Base-by-base conservation (phyloP, 2,329 filamentous ascomycete species). In the Colletotrichum sp. region DNA sequence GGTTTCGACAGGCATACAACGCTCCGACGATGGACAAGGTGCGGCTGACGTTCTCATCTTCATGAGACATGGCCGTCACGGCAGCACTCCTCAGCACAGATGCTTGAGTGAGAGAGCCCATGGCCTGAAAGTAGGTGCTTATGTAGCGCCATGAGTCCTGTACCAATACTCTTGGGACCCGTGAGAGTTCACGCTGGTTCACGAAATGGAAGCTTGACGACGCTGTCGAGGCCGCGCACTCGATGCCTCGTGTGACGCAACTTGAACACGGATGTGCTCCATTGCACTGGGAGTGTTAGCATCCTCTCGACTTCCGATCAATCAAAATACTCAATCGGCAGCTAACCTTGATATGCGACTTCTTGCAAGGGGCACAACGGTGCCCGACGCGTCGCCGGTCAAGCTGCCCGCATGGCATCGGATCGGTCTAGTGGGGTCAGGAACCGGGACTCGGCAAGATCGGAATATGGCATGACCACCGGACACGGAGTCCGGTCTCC, bases 351-450 rank as follows among this genome's bases (percentile, higher is more conserved):
- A 55, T 36, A 16, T 72, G 61, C 15, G 63, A 55, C 52, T 64
- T 67, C 52, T 72, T 74, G 18, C 61, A 67, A 36, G 60, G 36
- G 6, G 34, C 61, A 9, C 43, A 74, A 16, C 67, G 61, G 36
- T 55, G 61, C n/a, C 68, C 68, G 13, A 34, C 67, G 24, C 71
- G 66, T 15, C 67, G 61, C 61, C 15, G 60, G 52, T 70, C 71
- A 58, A 74, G 71, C 38, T 74, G 71, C 30, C 71, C 66, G 18
- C 71, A 74, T 74, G 66, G 71, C 71, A 74, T 74, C 36, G 55
- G 71, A 26, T 52, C 6, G 16, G 52, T 12, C 24, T 36, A 28
- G 36, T 38, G 10, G 21, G 65, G 21, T 21, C 32, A 36, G n/a
- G 2, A 55, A 24, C 24, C 24, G 26, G 55, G 57, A n/a, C 21